Evolutionary conservation across 495 filamentous ascomycete genomes (phyloP), one percentile per base, ranked within the genome.

Genomic region (Aspergillus leporis): DNA sequence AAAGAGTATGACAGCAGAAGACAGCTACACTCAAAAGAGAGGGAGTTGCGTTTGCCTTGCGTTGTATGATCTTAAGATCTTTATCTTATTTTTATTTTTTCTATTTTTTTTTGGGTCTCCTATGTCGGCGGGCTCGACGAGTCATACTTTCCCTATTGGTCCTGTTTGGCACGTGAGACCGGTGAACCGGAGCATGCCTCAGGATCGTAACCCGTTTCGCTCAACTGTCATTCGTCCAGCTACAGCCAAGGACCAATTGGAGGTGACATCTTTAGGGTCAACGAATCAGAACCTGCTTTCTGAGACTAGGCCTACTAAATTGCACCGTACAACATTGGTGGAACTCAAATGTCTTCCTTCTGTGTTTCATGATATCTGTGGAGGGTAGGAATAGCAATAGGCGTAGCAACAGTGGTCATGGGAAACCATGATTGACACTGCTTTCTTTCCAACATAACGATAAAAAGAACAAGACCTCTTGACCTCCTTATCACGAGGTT

Each of bases 131-230:
- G 14, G 28, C 49, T 5, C 3, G 49, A 47, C 43, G 43, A 47
- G 43, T 47, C 43, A 47, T 41, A 45, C 7, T 32, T 51, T 3
- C 23, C 30, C 16, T n/a, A 6, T 34, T 10, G 36, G 22, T 47
- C 57, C 45, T n/a, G 31, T 31, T 40, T 31, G 8, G 49, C 61
- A 63, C 64, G 60, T 66, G 64, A 63, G 56, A 46, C 34, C 55
- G 58, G 58, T 66, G 55, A 61, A 53, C 36, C 53, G 36, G 36
- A 50, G 8, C 23, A n/a, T 36, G 12, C 13, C 28, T 21, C 51
- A 36, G 48, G 25, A 5, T 8, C 25, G 16, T 31, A 31, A 31
- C 21, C 32, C 23, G 40, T 55, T 57, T 64, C 12, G 36, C 28
- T 58, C n/a, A 41, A 7, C 50, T 25, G 36, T 56, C 34, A 50